Evolutionary conservation across 352 stramenopile genomes (phyloP).

Genomic region (Pythium sukuiense): DNA sequence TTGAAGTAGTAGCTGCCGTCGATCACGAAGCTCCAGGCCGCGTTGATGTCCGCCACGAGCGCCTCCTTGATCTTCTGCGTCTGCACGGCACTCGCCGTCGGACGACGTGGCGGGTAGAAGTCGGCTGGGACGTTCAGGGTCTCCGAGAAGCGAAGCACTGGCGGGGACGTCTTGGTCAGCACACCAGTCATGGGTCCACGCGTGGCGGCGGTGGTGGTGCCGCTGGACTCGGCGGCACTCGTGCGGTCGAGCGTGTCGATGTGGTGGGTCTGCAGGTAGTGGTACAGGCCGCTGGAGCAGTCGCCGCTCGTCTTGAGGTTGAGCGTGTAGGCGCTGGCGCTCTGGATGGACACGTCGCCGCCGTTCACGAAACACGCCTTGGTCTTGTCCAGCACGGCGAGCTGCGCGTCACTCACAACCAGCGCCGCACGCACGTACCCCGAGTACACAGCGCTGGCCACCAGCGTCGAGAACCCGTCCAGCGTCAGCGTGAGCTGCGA

Average conservation of each 20-base stretch:
- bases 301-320: constrained; percentile 57
- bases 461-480: constrained; percentile 36
- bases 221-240: constrained; percentile 30
- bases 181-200: constrained; percentile 56
- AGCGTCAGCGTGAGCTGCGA: constrained; percentile 30
- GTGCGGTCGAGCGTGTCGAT: constrained; percentile 53
- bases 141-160: constrained; percentile 54
- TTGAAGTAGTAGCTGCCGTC: constrained; percentile 1
- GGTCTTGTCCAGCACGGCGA: constrained; percentile 40
- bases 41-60: constrained; percentile 37
- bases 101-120: constrained; percentile 50
- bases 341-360: constrained; percentile 43
- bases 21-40: not conserved
- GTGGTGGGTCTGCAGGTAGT: constrained; percentile 65
- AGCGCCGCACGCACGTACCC: constrained; percentile 11
- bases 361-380: constrained; percentile 48
- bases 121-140: constrained; percentile 37
- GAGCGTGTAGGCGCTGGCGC: constrained; percentile 50
- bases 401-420: constrained; percentile 12
- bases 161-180: constrained; percentile 43
- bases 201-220: constrained; percentile 49
- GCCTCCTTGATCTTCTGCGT: constrained; percentile 40
- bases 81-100: constrained; percentile 23
- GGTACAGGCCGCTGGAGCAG: constrained; percentile 50
- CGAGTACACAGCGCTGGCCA: constrained; percentile 37